Evolutionary conservation across 139 green algal genomes (phyloP).

Genomic region (Haematococcus lacustris): DNA sequence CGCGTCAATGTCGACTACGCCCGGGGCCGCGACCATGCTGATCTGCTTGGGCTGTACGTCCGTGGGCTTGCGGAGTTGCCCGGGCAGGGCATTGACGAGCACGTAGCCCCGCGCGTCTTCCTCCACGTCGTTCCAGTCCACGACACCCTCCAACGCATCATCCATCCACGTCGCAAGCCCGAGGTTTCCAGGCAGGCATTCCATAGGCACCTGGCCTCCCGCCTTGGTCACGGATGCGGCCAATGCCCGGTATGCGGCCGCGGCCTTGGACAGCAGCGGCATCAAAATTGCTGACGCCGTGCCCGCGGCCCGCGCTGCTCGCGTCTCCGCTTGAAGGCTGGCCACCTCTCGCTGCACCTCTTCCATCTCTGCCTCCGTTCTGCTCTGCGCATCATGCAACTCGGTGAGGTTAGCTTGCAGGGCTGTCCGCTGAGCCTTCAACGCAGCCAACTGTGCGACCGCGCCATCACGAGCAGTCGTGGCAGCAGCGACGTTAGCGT

Average conservation of each 20-base stretch:
- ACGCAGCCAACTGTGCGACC: neutral
- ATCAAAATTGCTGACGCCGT: slow-evolving; percentile 1
- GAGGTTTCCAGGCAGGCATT: slow-evolving; percentile 26
- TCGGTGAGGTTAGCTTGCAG: neutral
- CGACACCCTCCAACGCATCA: slow-evolving; percentile 27
- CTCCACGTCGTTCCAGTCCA: slow-evolving; percentile 29
- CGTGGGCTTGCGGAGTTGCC: too few relatives aligned
- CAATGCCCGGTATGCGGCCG: slow-evolving; percentile 31
- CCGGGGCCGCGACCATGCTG: neutral
- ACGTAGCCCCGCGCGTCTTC: slow-evolving; percentile 20
- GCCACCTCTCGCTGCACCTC: neutral
- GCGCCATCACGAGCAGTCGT: neutral
- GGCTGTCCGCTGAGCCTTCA: neutral
- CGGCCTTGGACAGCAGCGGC: slow-evolving; percentile 20
- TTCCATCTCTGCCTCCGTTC: neutral
- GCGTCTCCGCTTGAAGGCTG: neutral
- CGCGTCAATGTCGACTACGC: neutral
- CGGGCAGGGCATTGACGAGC: slow-evolving; percentile 37
- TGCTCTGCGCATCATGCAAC: neutral
- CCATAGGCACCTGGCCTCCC: slow-evolving; percentile 31
- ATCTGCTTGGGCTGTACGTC: neutral
- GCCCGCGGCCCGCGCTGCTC: neutral
- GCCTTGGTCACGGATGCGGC: slow-evolving; percentile 12
- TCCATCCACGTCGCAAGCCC: slow-evolving; percentile 39
- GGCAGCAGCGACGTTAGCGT: slow-evolving; percentile 1